These are phyloP conservation scores for Croton laevigatus DNA, from an alignment of 441 rosid species.

Conservation along the genomic window DNA sequence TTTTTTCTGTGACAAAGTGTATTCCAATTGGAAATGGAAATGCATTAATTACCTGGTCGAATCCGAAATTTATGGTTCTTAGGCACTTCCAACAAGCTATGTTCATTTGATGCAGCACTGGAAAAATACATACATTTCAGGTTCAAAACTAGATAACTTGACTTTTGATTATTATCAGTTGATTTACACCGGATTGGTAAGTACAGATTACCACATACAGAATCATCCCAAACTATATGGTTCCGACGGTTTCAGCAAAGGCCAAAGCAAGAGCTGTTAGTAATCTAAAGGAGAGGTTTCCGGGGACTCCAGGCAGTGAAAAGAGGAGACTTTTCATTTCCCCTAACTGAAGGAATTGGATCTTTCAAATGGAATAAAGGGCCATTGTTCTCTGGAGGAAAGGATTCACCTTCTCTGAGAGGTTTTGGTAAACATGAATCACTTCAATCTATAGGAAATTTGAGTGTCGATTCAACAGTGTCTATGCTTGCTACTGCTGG, in stretches of 20 bases:
- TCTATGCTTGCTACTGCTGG: slow-evolving; percentile 76
- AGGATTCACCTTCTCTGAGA: slow-evolving; percentile 53
- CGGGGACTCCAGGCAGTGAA: slow-evolving; percentile 67
- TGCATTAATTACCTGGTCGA: too few species aligned
- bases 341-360: slow-evolving; percentile 56
- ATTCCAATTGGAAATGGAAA: too few species aligned
- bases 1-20: background rate
- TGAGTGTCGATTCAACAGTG: slow-evolving; percentile 75
- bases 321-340: slow-evolving; percentile 72
- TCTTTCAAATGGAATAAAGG: slow-evolving; percentile 82
- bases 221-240: slow-evolving; percentile 96
- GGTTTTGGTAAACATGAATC: slow-evolving; percentile 53
- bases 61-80: too few species aligned
- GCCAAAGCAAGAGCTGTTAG: slow-evolving; percentile 72
- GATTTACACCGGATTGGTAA: too few species aligned
- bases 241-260: slow-evolving; percentile 72
- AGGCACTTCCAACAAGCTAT: too few species aligned
- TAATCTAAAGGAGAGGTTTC: slow-evolving; percentile 67
- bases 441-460: slow-evolving; percentile 61
- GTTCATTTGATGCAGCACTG: too few species aligned
- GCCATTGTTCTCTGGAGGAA: slow-evolving; percentile 48
- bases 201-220: too few species aligned
- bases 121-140: too few species aligned
- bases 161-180: too few species aligned
- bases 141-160: too few species aligned